Percentiles rank a stretch among this genome's conserved stretches.
Evolutionary conservation across 2,329 filamentous ascomycete species (phyloP).

Genomic region (Didymella arachidicola): DNA sequence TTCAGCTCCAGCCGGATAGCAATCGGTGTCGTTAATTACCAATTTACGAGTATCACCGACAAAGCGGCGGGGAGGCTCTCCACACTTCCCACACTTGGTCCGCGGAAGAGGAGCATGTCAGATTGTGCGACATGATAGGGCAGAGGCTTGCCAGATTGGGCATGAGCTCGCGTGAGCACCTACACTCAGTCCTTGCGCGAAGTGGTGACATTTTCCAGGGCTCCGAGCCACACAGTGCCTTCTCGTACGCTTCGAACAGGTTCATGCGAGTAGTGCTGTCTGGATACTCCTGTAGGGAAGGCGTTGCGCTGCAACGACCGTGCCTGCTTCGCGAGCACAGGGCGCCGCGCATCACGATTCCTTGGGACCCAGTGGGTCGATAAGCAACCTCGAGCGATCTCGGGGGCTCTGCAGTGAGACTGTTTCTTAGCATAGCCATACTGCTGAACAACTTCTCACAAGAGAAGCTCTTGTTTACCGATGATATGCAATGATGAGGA

Average conservation of each 20-base stretch:
- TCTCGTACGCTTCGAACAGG: neutral
- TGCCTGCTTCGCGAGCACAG: conserved; percentile 1
- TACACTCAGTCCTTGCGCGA: conserved; percentile 6
- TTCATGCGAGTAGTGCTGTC: neutral
- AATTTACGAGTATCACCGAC: conserved; percentile 26
- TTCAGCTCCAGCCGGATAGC: conserved; percentile 14
- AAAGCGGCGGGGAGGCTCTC: conserved; percentile 21
- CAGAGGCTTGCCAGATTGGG: conserved; percentile 11
- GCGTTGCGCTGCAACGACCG: neutral
- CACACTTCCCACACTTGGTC: conserved; percentile 12
- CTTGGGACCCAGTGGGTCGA: neutral
- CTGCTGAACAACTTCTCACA: neutral
- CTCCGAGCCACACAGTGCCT: neutral
- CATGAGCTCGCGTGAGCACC: conserved; percentile 16
- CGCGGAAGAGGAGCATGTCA: conserved; percentile 13
- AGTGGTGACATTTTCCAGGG: neutral
- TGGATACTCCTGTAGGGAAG: neutral
- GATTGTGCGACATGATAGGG: conserved; percentile 9
- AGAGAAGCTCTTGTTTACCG: neutral
- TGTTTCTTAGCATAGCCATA: neutral
- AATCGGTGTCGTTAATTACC: conserved; percentile 8
- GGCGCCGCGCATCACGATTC: neutral
- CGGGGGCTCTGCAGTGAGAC: neutral
- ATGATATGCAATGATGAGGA: neutral
- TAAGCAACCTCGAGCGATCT: neutral